Conservation (phyloP, 2,329 filamentous ascomycete genomes). For the Didymosphaeria variabile region DNA sequence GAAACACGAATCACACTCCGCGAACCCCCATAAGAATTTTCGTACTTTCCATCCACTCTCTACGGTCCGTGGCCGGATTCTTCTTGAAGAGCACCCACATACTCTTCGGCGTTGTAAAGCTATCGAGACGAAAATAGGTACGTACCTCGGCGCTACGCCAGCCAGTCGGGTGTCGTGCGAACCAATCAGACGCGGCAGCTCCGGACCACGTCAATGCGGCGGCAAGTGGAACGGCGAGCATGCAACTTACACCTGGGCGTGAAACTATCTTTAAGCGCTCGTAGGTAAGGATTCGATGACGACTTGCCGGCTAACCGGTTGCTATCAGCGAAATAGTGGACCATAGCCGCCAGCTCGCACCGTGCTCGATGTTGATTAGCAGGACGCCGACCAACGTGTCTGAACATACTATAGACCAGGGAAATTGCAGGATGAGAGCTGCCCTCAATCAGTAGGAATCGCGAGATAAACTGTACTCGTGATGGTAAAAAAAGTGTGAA, state of each 20-base stretch:
- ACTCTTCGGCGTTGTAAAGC: not conserved
- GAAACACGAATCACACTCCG: too few relatives aligned
- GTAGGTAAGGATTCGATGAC: not conserved
- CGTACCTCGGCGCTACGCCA: not conserved
- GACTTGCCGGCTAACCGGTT: conserved; percentile 2
- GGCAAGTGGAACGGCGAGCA: conserved; percentile 7
- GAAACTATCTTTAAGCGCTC: conserved; percentile 9
- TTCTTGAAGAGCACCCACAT: not conserved
- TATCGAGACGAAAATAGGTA: conserved; percentile 9
- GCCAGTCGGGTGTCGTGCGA: not conserved
- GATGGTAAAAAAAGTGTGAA: conserved; percentile 9
- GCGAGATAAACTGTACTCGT: conserved; percentile 1
- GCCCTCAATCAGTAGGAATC: not conserved
- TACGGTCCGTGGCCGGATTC: too few relatives aligned
- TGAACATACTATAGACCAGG: conserved; percentile 5
- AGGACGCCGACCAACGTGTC: not conserved
- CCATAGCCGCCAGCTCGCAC: conserved; percentile 4
- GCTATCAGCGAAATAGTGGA: not conserved
- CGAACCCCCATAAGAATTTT: too few relatives aligned
- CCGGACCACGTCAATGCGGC: conserved; percentile 8
- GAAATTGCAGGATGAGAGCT: conserved; percentile 7
- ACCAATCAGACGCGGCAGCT: conserved; percentile 1
- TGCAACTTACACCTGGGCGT: conserved; percentile 1
- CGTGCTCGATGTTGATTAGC: conserved; percentile 8
- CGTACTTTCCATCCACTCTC: too few relatives aligned